These are phyloP conservation scores for Maudiozyma bulderi DNA, from an alignment of 805 yeast genomes.

Conservation along the genomic window DNA sequence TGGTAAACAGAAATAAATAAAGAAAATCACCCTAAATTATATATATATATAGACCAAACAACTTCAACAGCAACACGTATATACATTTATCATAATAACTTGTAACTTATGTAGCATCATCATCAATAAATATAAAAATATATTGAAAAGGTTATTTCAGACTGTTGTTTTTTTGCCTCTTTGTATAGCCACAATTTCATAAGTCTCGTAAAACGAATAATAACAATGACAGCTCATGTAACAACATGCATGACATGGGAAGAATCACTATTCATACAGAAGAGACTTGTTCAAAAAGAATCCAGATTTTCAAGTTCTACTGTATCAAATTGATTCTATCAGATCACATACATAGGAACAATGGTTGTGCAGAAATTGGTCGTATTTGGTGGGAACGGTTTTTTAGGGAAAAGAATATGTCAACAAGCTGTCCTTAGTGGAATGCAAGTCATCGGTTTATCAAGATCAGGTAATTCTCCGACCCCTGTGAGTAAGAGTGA, in stretches of 20 bases:
- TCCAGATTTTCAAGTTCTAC: too few relatives aligned
- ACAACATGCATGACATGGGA: too few relatives aligned
- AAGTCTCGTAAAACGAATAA: too few relatives aligned
- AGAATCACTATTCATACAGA: too few relatives aligned
- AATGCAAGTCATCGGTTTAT: slow-evolving; percentile 56
- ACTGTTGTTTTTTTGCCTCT: too few relatives aligned
- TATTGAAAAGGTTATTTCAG: too few relatives aligned
- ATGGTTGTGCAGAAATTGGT: slow-evolving; percentile 28
- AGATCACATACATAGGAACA: neutral
- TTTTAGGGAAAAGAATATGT: slow-evolving; percentile 64
- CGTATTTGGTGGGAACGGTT: slow-evolving; percentile 86
- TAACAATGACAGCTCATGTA: too few relatives aligned
- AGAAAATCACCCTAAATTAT: neutral
- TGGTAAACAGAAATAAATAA: slow-evolving; percentile 12
- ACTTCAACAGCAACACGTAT: too few relatives aligned
- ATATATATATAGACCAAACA: neutral
- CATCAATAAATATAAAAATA: too few relatives aligned
- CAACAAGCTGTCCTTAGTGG: slow-evolving; percentile 56
- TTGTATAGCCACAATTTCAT: too few relatives aligned
- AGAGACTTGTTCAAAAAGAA: too few relatives aligned
- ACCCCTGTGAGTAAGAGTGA: slow-evolving; percentile 19
- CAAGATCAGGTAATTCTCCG: slow-evolving; percentile 52
- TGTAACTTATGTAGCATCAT: too few relatives aligned
- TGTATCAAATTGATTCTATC: neutral
- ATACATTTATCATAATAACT: neutral